Base-by-base conservation (phyloP, 371 early-diverging fungal species). In the Chytridium lagenaria region DNA sequence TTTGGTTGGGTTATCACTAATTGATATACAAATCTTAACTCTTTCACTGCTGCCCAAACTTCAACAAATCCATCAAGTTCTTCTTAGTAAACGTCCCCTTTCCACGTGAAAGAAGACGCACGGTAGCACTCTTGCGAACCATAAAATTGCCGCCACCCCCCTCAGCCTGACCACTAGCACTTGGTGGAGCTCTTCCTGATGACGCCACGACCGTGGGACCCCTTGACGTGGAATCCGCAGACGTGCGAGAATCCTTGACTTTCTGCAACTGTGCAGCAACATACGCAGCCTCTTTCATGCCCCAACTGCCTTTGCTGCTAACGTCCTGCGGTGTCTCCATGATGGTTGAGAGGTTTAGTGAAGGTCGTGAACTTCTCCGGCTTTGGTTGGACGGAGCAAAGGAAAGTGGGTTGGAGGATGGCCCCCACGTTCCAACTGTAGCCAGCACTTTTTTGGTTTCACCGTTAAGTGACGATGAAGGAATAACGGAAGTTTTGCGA, bases 391-490 rank as follows among this genome's bases (percentile, higher is more conserved):
- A 26, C 44, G 22, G 22, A 31, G 39, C 49, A 38, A 44, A n/a
- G 0, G 23, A 16, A 2, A 30, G 39, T n/a, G 44, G 44, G 15
- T 68, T 68, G 19, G 69, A 50, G 7, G 52, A 52, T 5, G 69
- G 69, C 23, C 69, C 69, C 69, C 69, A 68, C 33, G 69, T 68
- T 28, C 55, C 55, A 26, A 68, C 69, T 7, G 49, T 67, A 7
- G 67, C 67, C 15, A 39, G 22, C 1, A 44, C 49, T 49, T 38
- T 36, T 15, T 23, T 49, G 12, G 19, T 31, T n/a, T n/a, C 38
- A 30, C 44, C 67, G 19, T 36, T n/a, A 16, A 64, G 64, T 22
- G 39, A 64, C 1, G 67, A 67, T 23, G 36, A 36, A 7, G 67
- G 67, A 67, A 55, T 55, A 7, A 55, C 30, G 10, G 55, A 55